Evolutionary conservation across 2,329 filamentous ascomycete genomes (phyloP).

Genomic region (Cytospora piceicola): DNA sequence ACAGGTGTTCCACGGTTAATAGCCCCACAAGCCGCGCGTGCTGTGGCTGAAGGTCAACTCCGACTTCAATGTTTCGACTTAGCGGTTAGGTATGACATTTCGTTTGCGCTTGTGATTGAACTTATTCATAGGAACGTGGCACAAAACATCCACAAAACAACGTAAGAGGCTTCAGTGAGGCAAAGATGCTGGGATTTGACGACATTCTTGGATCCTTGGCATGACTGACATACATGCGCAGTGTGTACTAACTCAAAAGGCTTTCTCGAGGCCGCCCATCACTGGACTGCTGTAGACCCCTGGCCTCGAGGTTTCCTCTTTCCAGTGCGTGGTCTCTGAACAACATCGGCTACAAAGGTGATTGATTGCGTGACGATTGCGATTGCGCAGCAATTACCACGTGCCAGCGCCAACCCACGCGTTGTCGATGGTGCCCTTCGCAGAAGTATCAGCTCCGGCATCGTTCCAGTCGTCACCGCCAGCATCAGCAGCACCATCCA

Average conservation of each 20-base stretch:
- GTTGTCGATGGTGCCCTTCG: background rate
- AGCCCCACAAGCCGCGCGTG: conserved; percentile 21
- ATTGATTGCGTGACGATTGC: background rate
- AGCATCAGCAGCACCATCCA: background rate
- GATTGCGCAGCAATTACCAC: background rate
- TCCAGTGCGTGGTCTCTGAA: background rate
- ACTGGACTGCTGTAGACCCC: background rate
- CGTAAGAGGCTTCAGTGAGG: background rate
- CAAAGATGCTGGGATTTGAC: background rate
- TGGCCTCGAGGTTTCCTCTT: background rate
- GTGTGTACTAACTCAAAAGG: background rate
- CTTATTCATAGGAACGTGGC: background rate
- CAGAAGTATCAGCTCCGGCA: background rate
- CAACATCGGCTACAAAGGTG: background rate
- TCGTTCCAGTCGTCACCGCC: conserved; percentile 12
- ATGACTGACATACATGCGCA: background rate
- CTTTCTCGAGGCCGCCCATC: background rate
- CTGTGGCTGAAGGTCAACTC: conserved; percentile 13
- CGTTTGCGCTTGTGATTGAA: background rate
- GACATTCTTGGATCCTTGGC: background rate
- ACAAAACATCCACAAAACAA: background rate
- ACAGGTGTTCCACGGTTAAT: conserved; percentile 1
- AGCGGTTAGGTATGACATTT: background rate
- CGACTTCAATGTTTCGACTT: conserved; percentile 9
- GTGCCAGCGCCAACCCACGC: background rate